Base-by-base conservation (phyloP, 2,329 filamentous ascomycete genomes). In the Sarocladium strictum region DNA sequence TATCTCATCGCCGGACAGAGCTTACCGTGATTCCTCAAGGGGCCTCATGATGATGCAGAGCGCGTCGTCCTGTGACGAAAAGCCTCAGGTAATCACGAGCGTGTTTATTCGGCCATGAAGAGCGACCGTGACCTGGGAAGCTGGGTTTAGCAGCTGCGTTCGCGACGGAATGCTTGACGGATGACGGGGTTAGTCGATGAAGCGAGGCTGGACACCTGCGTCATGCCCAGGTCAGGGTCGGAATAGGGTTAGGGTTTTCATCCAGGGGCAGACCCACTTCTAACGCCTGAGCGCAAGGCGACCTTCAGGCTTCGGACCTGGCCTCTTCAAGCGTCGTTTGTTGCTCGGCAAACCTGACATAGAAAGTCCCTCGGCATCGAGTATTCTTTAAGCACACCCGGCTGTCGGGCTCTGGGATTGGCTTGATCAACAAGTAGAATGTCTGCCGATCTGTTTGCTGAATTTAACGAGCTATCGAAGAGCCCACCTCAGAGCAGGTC, bases 391-490 rank as follows among this genome's bases (percentile, higher is more conserved):
- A 7, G 11, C 11, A 6, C n/a, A 11, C 21, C 17, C 5, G 17
- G 12, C 14, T 35, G 3, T 29, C 7, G 15, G 17, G 26, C 12
- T 12, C 47, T 11, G 10, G 14, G 4, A n/a, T 21, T 12, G 47
- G 10, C 43, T 26, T 21, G n/a, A 15, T 6, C 47, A 24, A 7
- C 17, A n/a, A 33, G 23, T 56, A 65, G 33, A 57, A 86, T 86
- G 83, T 86, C 83, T 61, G 80, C 82, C 58, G 82, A 86, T 67
- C 77, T 86, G 55, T 83, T 86, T 63, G 83, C 81, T 54, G 80
- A 83, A 60, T 85, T 86, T 61, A 81, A 79, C 62, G 73, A 70
- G 61, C 70, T 75, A 59, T 73, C 77, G 53, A 68, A 65, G 54
- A 66, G 63, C 57, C 59, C 67, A 56, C 63, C 71, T 27, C 61